Percentiles rank a stretch among this genome's conserved stretches.
These are phyloP conservation scores for Paecilomyces niveus DNA, from an alignment of 2,329 filamentous ascomycete species.

Conservation along the genomic window DNA sequence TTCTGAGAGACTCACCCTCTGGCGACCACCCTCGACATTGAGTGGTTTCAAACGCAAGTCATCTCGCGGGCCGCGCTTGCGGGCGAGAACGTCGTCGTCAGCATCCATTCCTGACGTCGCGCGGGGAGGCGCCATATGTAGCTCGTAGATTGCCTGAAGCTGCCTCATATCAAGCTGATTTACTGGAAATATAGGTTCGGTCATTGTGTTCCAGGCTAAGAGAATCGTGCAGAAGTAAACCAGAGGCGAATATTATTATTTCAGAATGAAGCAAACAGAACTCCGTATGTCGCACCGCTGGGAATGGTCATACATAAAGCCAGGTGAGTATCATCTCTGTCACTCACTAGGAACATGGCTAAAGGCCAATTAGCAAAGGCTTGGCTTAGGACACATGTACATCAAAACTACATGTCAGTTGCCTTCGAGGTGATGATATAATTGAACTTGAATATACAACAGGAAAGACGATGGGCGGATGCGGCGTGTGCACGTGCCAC, in stretches of 20 bases:
- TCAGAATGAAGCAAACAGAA: constrained; percentile 3
- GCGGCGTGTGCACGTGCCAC: constrained; percentile 14
- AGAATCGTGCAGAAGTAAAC: background rate
- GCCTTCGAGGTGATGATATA: background rate
- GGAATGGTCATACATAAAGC: background rate
- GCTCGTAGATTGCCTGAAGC: background rate
- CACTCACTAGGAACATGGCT: background rate
- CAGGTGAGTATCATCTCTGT: background rate
- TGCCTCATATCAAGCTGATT: background rate
- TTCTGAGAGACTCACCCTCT: constrained; percentile 25
- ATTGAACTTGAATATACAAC: background rate
- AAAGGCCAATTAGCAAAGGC: constrained; percentile 1
- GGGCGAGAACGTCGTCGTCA: constrained; percentile 3
- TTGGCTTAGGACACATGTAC: constrained; percentile 6
- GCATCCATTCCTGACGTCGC: constrained; percentile 17
- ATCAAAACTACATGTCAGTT: background rate
- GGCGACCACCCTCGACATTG: constrained; percentile 23
- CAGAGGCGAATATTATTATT: constrained; percentile 11
- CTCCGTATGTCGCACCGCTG: background rate
- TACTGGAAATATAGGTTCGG: background rate
- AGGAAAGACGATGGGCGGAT: background rate
- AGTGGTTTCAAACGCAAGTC: constrained; percentile 21
- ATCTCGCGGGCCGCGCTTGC: constrained; percentile 10
- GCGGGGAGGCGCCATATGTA: constrained; percentile 1
- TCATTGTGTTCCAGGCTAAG: background rate